Evolutionary conservation across 768 basidiomycete species (phyloP).

Genomic region (Coprinopsis sp.): DNA sequence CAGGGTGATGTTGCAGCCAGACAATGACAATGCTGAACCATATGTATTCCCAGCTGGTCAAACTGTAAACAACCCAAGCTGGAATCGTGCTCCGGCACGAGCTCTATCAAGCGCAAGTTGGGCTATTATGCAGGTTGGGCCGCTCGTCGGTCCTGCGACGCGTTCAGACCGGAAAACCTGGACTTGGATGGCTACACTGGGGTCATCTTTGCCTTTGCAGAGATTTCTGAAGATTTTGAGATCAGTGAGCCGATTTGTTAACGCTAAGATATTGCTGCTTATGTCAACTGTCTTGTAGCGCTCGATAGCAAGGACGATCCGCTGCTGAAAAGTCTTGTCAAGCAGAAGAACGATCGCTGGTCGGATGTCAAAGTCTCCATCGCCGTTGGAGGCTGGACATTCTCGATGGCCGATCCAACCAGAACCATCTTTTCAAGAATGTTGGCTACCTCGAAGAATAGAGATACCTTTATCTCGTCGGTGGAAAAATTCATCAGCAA

Average conservation of each 20-base stretch:
- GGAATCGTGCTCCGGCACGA: conserved; percentile 8
- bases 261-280: neutral
- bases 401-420: conserved; percentile 13
- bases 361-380: conserved; percentile 15
- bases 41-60: too few relatives aligned
- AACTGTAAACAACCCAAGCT: conserved; percentile 2
- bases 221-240: conserved; percentile 10
- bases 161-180: conserved; percentile 11
- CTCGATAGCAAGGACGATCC: conserved; percentile 10
- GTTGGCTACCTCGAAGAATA: conserved; percentile 10
- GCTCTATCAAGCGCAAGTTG: conserved; percentile 12
- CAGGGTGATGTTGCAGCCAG: too few relatives aligned
- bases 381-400: conserved; percentile 19
- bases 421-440: conserved; percentile 12
- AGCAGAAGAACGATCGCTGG: conserved; percentile 6
- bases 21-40: too few relatives aligned
- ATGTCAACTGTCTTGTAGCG: too few relatives aligned
- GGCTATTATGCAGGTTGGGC: conserved; percentile 21
- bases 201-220: conserved; percentile 16
- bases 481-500: conserved; percentile 11
- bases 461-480: conserved; percentile 18
- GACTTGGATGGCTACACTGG: conserved; percentile 13
- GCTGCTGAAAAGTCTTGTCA: conserved; percentile 10
- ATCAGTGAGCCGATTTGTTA: neutral
- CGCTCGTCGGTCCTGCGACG: conserved; percentile 8